Base-by-base conservation (phyloP, 495 filamentous ascomycete genomes). In the Hypomontagnella submonticulosa region DNA sequence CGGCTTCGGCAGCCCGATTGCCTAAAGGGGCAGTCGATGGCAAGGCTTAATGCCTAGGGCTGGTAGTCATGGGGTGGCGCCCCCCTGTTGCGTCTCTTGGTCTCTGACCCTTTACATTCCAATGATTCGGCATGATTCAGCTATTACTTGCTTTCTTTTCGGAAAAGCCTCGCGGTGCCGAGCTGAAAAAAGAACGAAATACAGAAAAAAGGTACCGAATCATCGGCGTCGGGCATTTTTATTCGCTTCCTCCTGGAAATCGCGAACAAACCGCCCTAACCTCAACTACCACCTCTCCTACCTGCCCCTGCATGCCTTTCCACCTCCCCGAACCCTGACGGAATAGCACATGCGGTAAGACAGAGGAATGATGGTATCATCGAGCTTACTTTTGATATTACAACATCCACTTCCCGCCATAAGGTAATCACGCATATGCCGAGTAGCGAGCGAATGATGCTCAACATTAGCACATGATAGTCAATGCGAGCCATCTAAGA, bases 191-290 rank as follows among this genome's bases (percentile, higher is more conserved):
- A 40, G 19, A 36, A 38, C 36, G 3, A 53, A 62, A 58, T 23
- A 27, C 4, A 11, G 19, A 4, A 46, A 42, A 49, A 36, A 44
- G 18, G 48, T 62, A 56, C 58, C 57, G 58, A 49, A 38, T 62
- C 40, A 32, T 58, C 57, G 64, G 64, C 53, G 10, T 57, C 64
- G 58, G 58, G 41, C 4, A 47, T 62, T 58, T 67, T 58, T 67
- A 61, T 57, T 61, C 57, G 63, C 52, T 42, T 61, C 20, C 23
- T 51, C 32, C 5, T 49, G 34, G 50, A 12, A n/a, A 30, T 5
- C 12, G 33, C 33, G 37, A 60, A 44, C 63, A 66, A 60, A 66
- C 56, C 47, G 34, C 30, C 20, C 10, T 13, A 38, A 38, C n/a
- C 9, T 13, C 36, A 13, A 15, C 15, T 18, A 43, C 40, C 11